Percentiles rank a stretch among this genome's conserved stretches.
Evolutionary conservation across 768 basidiomycete species (phyloP).

Genomic region (Tricholoma bakamatsutake): DNA sequence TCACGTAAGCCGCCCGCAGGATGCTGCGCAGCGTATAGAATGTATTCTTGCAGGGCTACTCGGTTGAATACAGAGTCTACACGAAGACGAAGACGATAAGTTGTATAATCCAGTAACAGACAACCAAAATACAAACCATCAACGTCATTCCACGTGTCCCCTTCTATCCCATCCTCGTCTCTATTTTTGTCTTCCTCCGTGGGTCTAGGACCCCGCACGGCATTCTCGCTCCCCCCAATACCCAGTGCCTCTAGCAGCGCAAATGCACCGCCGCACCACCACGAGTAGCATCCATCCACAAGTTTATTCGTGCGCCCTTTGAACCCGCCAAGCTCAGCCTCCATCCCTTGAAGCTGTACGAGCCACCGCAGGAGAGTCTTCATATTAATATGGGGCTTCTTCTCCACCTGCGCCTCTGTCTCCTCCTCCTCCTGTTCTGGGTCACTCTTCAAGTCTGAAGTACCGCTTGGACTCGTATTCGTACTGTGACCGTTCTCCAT

Average conservation of each 20-base stretch:
- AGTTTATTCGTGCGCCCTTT: slow-evolving; percentile 92
- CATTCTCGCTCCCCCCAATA: slow-evolving; percentile 32
- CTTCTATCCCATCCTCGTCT: slow-evolving; percentile 15
- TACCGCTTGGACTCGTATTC: no score
- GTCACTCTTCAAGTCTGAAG: no score
- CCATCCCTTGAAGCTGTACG: slow-evolving; percentile 76
- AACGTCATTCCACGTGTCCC: slow-evolving; percentile 62
- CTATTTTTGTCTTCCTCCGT: slow-evolving; percentile 14
- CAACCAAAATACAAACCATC: slow-evolving; percentile 42
- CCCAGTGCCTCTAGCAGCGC: slow-evolving; percentile 63
- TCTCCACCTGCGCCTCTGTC: slow-evolving; percentile 18
- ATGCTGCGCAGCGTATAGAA: slow-evolving; percentile 81
- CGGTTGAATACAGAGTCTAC: slow-evolving; percentile 50
- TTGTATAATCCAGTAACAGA: not conserved
- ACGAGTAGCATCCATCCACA: slow-evolving; percentile 99
- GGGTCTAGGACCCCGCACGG: slow-evolving; percentile 9
- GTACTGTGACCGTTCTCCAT: no score
- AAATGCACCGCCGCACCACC: slow-evolving; percentile 97
- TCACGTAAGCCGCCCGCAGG: slow-evolving; percentile 85
- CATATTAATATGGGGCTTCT: slow-evolving; percentile 46
- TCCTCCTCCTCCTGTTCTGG: no score
- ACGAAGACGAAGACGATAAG: not conserved
- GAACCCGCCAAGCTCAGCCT: slow-evolving; percentile 88
- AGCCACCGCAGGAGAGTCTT: slow-evolving; percentile 71
- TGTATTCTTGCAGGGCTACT: slow-evolving; percentile 78